A percentile compares a stretch with the other conserved stretches of the same genome.
Evolutionary conservation across 140 eudicot species (phyloP).

Genomic region (Bidens hawaiensis): DNA sequence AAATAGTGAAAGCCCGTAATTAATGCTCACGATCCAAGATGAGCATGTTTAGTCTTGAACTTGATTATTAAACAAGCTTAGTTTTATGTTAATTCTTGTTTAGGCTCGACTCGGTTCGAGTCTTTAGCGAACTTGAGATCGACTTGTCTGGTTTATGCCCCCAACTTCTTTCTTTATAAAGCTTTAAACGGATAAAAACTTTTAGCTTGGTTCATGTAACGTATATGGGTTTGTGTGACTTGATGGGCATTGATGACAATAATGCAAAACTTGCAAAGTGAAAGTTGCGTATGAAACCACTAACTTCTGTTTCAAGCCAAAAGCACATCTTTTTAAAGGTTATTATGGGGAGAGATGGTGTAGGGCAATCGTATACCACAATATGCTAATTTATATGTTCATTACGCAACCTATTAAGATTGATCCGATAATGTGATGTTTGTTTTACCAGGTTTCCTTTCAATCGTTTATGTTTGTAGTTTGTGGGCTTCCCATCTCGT

Average conservation of each 20-base stretch:
- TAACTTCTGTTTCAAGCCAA: conserved; percentile 20
- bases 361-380: conserved; percentile 11
- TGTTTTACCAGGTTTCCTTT: background rate
- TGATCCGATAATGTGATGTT: background rate
- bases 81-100: background rate
- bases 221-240: conserved; percentile 5
- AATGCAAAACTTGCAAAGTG: conserved; percentile 35
- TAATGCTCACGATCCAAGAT: background rate
- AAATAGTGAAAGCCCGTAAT: background rate
- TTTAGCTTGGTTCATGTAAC: background rate
- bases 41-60: background rate
- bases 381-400: conserved; percentile 20
- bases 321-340: conserved; percentile 28
- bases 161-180: background rate
- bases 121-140: background rate
- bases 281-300: conserved; percentile 37
- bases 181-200: background rate
- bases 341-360: conserved; percentile 11
- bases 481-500: no score
- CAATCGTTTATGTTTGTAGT: background rate
- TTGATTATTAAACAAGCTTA: no score
- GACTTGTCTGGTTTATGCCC: background rate
- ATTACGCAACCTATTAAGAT: conserved; percentile 21
- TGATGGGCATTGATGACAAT: conserved; percentile 19
- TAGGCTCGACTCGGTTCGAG: background rate